These are phyloP conservation scores for Hortiboletus rubellus DNA, from an alignment of 1,284 basidiomycete genomes.

Conservation along the genomic window DNA sequence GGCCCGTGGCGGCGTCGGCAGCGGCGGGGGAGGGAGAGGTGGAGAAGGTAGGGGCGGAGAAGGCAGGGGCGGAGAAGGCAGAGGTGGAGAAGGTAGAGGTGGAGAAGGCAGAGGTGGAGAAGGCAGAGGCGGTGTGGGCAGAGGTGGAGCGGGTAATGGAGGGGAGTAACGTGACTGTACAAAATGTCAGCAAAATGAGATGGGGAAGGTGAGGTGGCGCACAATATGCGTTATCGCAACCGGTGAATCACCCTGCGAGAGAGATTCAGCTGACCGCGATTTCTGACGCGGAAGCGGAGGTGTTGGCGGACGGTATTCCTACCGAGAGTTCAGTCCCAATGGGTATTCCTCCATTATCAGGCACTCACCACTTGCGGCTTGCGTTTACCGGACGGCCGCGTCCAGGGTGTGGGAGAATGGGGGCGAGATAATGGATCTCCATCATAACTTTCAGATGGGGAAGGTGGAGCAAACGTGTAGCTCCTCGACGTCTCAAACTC, in stretches of 20 bases:
- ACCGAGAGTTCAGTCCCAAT: constrained; percentile 7
- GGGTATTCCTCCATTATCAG: not conserved
- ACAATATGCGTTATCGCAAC: constrained; percentile 31
- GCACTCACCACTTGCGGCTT: constrained; percentile 38
- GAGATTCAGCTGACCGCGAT: constrained; percentile 29
- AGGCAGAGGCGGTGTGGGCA: constrained; percentile 16
- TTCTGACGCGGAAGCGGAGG: constrained; percentile 49
- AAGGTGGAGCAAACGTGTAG: constrained; percentile 37
- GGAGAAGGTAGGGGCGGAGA: constrained; percentile 26
- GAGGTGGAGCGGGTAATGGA: constrained; percentile 28
- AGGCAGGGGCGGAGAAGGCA: constrained; percentile 15
- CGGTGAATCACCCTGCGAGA: constrained; percentile 32
- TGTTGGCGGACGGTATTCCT: constrained; percentile 58
- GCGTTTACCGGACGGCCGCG: constrained; percentile 29
- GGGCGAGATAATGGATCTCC: constrained; percentile 39
- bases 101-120: constrained; percentile 26
- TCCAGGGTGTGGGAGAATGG: constrained; percentile 37
- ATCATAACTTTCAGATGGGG: constrained; percentile 38
- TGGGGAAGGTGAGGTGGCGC: constrained; percentile 1
- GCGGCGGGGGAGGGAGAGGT: constrained; percentile 29
- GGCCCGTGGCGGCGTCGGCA: constrained; percentile 32
- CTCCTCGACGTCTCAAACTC: constrained; percentile 35
- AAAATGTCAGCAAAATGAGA: constrained; percentile 4
- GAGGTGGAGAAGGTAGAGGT: constrained; percentile 28
- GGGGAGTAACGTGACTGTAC: constrained; percentile 33